Evolutionary conservation across 75 land plant genomes (phyloP).

Genomic region (Pinus tabuliformis): DNA sequence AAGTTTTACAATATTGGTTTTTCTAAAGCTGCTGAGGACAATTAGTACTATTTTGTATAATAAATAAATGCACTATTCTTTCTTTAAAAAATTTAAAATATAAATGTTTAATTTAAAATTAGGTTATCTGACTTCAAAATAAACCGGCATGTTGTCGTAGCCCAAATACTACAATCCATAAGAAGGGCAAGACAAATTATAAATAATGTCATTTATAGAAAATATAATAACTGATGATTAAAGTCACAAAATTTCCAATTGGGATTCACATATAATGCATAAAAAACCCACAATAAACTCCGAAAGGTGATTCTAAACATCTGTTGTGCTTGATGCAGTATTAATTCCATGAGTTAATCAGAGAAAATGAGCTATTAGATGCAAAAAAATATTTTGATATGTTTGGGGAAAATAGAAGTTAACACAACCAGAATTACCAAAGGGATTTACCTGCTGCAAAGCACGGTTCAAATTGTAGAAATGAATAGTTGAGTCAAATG

Average conservation of each 20-base stretch:
- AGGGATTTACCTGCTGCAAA: slow-evolving; percentile 77
- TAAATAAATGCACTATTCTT: too few species aligned
- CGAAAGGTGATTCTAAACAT: background rate
- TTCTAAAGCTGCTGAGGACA: background rate
- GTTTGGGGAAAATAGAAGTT: background rate
- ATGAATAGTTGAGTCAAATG: slow-evolving; percentile 93
- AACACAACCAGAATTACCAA: background rate
- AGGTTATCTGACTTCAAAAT: background rate
- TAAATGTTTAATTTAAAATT: background rate
- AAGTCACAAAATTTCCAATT: background rate
- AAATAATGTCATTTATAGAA: background rate
- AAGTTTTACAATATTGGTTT: too few species aligned
- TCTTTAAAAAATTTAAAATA: background rate
- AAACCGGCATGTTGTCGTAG: background rate
- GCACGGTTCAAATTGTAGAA: slow-evolving; percentile 86
- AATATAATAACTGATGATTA: background rate
- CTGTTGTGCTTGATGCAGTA: background rate
- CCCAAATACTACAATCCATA: background rate
- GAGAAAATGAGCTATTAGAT: background rate
- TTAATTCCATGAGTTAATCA: background rate
- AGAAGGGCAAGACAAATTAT: background rate
- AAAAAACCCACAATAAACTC: background rate
- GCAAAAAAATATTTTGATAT: background rate
- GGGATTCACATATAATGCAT: background rate
- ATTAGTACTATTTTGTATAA: background rate